phyloP scores from a whole-genome alignment of 345 rosid species.

The Acer campestre region DNA sequence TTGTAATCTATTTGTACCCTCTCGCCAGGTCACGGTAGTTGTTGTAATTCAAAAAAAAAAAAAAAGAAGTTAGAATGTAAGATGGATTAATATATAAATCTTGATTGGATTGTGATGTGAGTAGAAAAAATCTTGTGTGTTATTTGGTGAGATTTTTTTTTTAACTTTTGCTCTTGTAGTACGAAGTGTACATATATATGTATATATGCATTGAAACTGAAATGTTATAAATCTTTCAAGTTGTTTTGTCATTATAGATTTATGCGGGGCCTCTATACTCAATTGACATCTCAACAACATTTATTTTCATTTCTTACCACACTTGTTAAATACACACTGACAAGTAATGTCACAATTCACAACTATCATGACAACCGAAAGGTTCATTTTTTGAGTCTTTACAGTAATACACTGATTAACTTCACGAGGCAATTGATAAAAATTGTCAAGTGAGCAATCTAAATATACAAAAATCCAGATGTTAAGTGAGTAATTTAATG shows the following conservation, averaged over 20 bases:
- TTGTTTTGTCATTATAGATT: slow-evolving; percentile 21
- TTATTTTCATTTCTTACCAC: neutral
- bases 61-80: neutral
- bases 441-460: no score
- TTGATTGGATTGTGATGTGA: slow-evolving; percentile 14
- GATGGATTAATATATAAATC: no score
- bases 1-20: no score
- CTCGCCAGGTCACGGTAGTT: no score
- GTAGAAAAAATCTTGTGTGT: slow-evolving; percentile 13
- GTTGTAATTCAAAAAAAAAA: no score
- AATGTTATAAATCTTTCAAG: neutral
- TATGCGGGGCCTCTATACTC: neutral
- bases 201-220: neutral
- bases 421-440: no score
- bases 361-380: no score
- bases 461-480: no score
- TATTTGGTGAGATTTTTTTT: slow-evolving; percentile 17
- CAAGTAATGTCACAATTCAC: neutral
- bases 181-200: neutral
- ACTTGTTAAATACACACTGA: neutral
- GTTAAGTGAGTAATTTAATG: neutral
- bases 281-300: slow-evolving; percentile 34
- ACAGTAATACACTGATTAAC: no score
- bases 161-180: neutral
- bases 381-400: no score